Percentiles rank a stretch among this genome's conserved stretches.
Conservation (phyloP, 1,284 basidiomycete species). For the Cutaneotrichosporon spelunceum region DNA sequence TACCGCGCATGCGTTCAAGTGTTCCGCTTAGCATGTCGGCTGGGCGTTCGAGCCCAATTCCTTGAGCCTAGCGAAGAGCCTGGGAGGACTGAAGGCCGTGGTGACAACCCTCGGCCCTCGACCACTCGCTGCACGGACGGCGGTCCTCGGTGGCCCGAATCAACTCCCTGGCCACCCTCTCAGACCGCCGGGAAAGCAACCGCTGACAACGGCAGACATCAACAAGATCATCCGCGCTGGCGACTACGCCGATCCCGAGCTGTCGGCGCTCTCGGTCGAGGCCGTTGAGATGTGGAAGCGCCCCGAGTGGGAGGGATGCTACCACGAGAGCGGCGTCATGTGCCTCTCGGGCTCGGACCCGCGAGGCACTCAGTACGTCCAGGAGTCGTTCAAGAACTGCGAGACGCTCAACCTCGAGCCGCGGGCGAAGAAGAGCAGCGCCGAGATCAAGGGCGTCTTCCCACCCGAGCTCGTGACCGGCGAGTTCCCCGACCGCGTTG, state of each 20-base stretch:
- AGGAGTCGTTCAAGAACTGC: constrained; percentile 39
- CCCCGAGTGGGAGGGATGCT: constrained; percentile 66
- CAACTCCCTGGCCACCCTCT: background rate
- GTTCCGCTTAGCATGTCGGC: no score
- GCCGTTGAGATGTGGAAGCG: constrained; percentile 48
- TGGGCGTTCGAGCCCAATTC: no score
- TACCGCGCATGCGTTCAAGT: no score
- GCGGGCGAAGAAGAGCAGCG: constrained; percentile 20
- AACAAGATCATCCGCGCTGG: constrained; percentile 52
- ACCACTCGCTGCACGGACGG: background rate
- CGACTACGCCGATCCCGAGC: constrained; percentile 47
- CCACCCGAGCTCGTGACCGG: constrained; percentile 27
- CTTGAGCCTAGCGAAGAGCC: no score
- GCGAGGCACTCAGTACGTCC: constrained; percentile 36
- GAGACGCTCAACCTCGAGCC: constrained; percentile 32
- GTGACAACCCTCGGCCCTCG: background rate
- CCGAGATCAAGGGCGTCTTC: constrained; percentile 30
- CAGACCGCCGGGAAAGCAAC: background rate
- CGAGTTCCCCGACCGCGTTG: constrained; percentile 49
- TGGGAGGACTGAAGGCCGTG: no score
- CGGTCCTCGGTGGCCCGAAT: background rate
- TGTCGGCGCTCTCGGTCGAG: constrained; percentile 45
- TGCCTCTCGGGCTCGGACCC: constrained; percentile 31
- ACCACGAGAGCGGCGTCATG: constrained; percentile 65
- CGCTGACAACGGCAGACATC: constrained; percentile 31